A percentile compares a stretch with the other conserved stretches of the same genome.
These are phyloP conservation scores for Hebeloma cylindrosporum DNA, from an alignment of 768 basidiomycete species.

Conservation along the genomic window DNA sequence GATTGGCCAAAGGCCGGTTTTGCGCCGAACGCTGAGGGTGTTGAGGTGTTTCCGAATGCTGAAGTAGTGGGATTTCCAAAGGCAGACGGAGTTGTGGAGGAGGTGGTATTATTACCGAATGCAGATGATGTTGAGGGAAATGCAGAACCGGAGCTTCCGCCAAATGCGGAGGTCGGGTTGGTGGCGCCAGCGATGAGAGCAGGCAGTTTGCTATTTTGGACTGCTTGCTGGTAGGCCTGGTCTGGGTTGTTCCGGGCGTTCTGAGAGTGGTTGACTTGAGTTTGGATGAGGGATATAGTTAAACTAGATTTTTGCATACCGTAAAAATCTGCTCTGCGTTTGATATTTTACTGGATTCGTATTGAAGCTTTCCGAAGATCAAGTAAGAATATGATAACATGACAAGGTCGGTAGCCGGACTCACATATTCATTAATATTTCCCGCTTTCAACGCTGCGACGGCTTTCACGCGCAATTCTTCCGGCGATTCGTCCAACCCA, in stretches of 20 bases:
- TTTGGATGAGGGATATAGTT: background rate
- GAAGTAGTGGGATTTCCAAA: constrained; percentile 41
- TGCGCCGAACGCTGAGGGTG: constrained; percentile 31
- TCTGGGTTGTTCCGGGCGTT: constrained; percentile 49
- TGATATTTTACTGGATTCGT: constrained; percentile 56
- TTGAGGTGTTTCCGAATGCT: constrained; percentile 37
- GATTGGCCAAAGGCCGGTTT: constrained; percentile 19
- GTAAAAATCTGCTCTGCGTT: constrained; percentile 50
- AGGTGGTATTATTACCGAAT: constrained; percentile 10
- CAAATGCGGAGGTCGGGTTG: constrained; percentile 32
- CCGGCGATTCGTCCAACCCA: constrained; percentile 71
- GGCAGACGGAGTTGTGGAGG: constrained; percentile 25
- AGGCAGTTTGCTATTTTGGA: constrained; percentile 38
- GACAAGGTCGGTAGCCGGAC: constrained; percentile 23
- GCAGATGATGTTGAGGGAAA: constrained; percentile 13
- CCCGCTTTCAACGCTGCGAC: constrained; percentile 53
- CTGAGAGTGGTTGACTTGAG: constrained; percentile 19
- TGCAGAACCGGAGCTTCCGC: constrained; percentile 12
- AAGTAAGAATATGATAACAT: constrained; percentile 24
- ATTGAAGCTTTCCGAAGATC: constrained; percentile 46
- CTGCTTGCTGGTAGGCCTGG: constrained; percentile 54
- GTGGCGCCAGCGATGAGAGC: constrained; percentile 13
- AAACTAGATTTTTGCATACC: constrained; percentile 25
- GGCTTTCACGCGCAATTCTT: constrained; percentile 76
- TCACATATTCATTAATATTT: constrained; percentile 66